phyloP scores from a whole-genome alignment of 2,329 filamentous ascomycete species.

The Colletotrichum coccodes region DNA sequence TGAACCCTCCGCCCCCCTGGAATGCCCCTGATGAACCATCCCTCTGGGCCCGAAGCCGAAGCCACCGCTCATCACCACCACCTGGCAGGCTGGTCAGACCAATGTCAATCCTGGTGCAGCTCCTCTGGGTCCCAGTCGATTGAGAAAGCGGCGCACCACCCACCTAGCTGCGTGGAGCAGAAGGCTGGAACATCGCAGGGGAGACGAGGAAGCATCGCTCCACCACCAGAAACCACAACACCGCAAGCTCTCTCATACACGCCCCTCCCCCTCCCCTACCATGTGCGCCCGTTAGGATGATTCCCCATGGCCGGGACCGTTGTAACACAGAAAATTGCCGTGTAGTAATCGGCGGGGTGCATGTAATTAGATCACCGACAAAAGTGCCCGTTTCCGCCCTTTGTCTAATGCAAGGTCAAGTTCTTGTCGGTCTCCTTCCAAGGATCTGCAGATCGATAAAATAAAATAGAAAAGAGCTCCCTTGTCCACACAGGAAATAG shows the following conservation, averaged over 20 bases:
- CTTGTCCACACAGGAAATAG: not conserved
- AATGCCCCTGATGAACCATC: conserved; percentile 7
- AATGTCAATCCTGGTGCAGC: conserved; percentile 19
- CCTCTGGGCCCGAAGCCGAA: conserved; percentile 22
- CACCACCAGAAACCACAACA: too few relatives aligned
- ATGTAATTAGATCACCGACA: conserved; percentile 25
- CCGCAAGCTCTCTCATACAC: not conserved
- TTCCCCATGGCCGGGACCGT: conserved; percentile 9
- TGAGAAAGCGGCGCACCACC: not conserved
- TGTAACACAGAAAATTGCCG: conserved; percentile 27
- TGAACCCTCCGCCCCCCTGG: not conserved
- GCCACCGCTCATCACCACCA: not conserved
- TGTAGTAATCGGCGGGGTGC: conserved; percentile 28
- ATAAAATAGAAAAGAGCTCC: not conserved
- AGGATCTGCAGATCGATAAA: not conserved
- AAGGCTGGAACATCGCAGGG: not conserved
- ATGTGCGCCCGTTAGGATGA: conserved; percentile 7
- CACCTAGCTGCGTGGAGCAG: not conserved
- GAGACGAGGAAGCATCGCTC: not conserved
- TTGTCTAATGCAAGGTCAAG: not conserved
- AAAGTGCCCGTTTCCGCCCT: conserved; percentile 27
- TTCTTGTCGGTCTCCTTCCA: not conserved
- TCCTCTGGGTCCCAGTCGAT: not conserved
- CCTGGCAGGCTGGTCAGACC: not conserved
- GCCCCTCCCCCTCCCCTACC: not conserved